Evolutionary conservation across 768 basidiomycete genomes (phyloP), one percentile per base, ranked within the genome.

Genomic region (Chlorophyllum brunneum): DNA sequence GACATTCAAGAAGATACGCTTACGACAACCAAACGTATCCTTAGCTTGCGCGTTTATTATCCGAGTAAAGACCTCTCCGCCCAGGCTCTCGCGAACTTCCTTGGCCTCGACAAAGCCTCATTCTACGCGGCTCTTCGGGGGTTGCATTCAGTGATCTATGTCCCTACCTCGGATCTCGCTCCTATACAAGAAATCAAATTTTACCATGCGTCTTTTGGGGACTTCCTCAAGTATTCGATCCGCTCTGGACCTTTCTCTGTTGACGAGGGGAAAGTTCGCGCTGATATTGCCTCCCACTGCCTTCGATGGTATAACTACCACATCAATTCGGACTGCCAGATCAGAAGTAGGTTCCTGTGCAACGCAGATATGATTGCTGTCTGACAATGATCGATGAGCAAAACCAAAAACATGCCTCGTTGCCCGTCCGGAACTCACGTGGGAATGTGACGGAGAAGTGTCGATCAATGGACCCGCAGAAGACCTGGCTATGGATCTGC

Each of bases 301-400:
- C n/a, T 39, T 7, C 16, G 18, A 39, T 39, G 38, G 38, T 39
- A 54, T 64, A 48, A 69, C 70, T n/a, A 73, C 43, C 5, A 51
- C 23, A 8, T 38, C n/a, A n/a, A n/a, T n/a, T n/a, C n/a, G n/a
- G n/a, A n/a, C n/a, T n/a, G n/a, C n/a, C n/a, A n/a, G n/a, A n/a
- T n/a, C n/a, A n/a, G n/a, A n/a, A n/a, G n/a, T n/a, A n/a, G n/a
- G n/a, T n/a, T n/a, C n/a, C n/a, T n/a, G n/a, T n/a, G n/a, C n/a
- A n/a, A n/a, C n/a, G n/a, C n/a, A n/a, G n/a, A n/a, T n/a, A n/a
- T n/a, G n/a, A n/a, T n/a, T n/a, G n/a, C n/a, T n/a, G n/a, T n/a
- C n/a, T n/a, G n/a, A n/a, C n/a, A n/a, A n/a, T n/a, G n/a, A n/a
- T n/a, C n/a, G n/a, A n/a, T n/a, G n/a, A n/a, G n/a, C n/a, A n/a